A percentile compares a stretch with the other conserved stretches of the same genome.
Evolutionary conservation across 2,329 filamentous ascomycete genomes (phyloP).

Genomic region (Colletotrichum melonis): DNA sequence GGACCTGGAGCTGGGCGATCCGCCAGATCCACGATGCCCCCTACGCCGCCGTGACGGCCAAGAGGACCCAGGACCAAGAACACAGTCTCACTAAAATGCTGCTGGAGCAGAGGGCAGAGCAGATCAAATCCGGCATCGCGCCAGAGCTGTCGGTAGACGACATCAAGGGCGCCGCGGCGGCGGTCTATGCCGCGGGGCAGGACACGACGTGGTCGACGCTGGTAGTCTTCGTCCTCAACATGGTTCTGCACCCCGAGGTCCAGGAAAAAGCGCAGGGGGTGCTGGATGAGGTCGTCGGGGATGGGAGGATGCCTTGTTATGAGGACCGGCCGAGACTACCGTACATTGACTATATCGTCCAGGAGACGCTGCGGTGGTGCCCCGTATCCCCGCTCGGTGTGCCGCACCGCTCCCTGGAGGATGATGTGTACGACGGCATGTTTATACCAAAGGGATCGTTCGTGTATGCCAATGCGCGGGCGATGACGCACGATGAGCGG

Average conservation of each 20-base stretch:
- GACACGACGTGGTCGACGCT: conserved; percentile 58
- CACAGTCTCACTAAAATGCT: conserved; percentile 39
- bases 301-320: conserved; percentile 55
- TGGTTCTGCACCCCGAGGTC: conserved; percentile 48
- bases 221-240: conserved; percentile 24
- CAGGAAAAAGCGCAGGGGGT: conserved; percentile 57
- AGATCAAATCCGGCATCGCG: conserved; percentile 39
- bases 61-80: neutral
- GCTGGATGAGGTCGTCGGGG: conserved; percentile 59
- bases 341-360: conserved; percentile 59
- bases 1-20: conserved; percentile 47
- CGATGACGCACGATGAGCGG: conserved; percentile 54
- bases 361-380: conserved; percentile 58
- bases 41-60: conserved; percentile 41
- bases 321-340: conserved; percentile 55
- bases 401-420: conserved; percentile 58
- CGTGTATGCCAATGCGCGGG: conserved; percentile 53
- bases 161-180: conserved; percentile 59
- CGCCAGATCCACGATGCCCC: conserved; percentile 56
- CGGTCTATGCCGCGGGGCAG: conserved; percentile 58
- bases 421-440: conserved; percentile 67
- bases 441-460: conserved; percentile 64
- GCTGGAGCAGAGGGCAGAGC: conserved; percentile 40
- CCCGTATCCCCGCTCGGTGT: conserved; percentile 61
- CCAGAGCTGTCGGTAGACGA: conserved; percentile 54